These are phyloP conservation scores for Moniliophthora roreri DNA, from an alignment of 1,284 basidiomycete genomes.

Conservation along the genomic window DNA sequence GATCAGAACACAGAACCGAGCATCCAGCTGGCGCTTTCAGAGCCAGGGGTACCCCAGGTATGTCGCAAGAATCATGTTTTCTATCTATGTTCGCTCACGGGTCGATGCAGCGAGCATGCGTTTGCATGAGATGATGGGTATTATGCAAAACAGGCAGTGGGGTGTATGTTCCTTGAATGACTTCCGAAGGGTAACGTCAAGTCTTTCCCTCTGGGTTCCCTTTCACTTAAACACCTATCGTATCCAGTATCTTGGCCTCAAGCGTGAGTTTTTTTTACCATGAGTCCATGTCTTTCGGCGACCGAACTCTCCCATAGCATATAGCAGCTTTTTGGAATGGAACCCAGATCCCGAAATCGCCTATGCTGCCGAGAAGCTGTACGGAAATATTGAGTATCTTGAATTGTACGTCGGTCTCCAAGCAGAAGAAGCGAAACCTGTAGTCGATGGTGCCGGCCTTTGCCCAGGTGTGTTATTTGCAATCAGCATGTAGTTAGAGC, in stretches of 20 bases:
- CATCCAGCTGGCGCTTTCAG: slow-evolving; percentile 77
- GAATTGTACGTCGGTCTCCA: slow-evolving; percentile 82
- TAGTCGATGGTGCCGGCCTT: slow-evolving; percentile 76
- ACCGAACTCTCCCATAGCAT: slow-evolving; percentile 36
- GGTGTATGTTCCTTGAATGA: slow-evolving; percentile 66
- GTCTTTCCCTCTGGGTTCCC: too few relatives aligned
- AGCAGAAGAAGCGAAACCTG: slow-evolving; percentile 72
- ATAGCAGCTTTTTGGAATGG: slow-evolving; percentile 77
- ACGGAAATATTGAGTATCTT: slow-evolving; percentile 74
- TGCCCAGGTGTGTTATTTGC: slow-evolving; percentile 58
- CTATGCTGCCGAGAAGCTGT: slow-evolving; percentile 72
- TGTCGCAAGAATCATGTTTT: slow-evolving; percentile 9
- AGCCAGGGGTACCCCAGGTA: slow-evolving; percentile 73
- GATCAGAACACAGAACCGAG: slow-evolving; percentile 50
- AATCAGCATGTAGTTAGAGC: neutral
- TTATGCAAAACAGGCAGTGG: slow-evolving; percentile 78
- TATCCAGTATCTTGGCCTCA: slow-evolving; percentile 67
- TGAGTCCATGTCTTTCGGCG: neutral
- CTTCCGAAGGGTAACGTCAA: slow-evolving; percentile 71
- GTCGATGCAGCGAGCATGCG: slow-evolving; percentile 51
- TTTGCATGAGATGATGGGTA: slow-evolving; percentile 81
- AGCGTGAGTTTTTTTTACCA: slow-evolving; percentile 43
- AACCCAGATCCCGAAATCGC: slow-evolving; percentile 75
- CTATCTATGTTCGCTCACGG: neutral
- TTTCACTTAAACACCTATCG: neutral